phyloP scores from a whole-genome alignment of 805 yeast species.

The Spathaspora arborariae region DNA sequence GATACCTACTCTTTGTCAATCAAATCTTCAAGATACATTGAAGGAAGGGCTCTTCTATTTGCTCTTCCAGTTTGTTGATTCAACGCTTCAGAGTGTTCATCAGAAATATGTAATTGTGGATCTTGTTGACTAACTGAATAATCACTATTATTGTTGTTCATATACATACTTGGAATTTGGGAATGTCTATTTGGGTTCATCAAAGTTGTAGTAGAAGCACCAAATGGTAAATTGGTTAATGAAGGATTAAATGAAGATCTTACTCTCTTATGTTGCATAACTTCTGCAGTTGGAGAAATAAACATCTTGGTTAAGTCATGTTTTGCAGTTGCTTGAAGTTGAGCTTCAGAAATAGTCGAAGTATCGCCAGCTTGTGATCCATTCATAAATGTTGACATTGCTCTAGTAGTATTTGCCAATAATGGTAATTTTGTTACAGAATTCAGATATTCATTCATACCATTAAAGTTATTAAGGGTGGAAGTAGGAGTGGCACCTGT shows the following conservation, averaged over 20 bases:
- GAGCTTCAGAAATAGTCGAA: conserved; percentile 31
- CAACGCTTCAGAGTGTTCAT: conserved; percentile 1
- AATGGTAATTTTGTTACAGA: conserved; percentile 32
- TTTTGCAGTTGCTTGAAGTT: conserved; percentile 28
- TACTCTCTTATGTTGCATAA: conserved; percentile 46
- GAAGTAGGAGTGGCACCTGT: conserved; percentile 16
- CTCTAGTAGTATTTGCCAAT: conserved; percentile 12
- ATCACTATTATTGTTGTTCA: conserved; percentile 36
- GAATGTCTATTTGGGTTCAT: conserved; percentile 23
- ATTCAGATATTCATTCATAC: conserved; percentile 13
- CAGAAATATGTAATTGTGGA: neutral
- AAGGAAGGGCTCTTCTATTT: conserved; percentile 39
- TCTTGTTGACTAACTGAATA: conserved; percentile 14
- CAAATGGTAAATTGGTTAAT: conserved; percentile 13
- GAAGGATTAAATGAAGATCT: conserved; percentile 20
- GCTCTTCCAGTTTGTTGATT: conserved; percentile 3
- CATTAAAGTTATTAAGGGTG: conserved; percentile 11
- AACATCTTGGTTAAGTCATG: conserved; percentile 51
- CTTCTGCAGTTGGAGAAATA: conserved; percentile 78
- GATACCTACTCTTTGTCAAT: conserved; percentile 29
- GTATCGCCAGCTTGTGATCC: conserved; percentile 23
- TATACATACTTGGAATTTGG: conserved; percentile 35
- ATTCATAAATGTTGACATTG: conserved; percentile 10
- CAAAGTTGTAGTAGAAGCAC: conserved; percentile 16
- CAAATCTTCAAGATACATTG: conserved; percentile 48